These are phyloP conservation scores for Sporothrix phasma DNA, from an alignment of 2,329 filamentous ascomycete genomes.

Conservation along the genomic window DNA sequence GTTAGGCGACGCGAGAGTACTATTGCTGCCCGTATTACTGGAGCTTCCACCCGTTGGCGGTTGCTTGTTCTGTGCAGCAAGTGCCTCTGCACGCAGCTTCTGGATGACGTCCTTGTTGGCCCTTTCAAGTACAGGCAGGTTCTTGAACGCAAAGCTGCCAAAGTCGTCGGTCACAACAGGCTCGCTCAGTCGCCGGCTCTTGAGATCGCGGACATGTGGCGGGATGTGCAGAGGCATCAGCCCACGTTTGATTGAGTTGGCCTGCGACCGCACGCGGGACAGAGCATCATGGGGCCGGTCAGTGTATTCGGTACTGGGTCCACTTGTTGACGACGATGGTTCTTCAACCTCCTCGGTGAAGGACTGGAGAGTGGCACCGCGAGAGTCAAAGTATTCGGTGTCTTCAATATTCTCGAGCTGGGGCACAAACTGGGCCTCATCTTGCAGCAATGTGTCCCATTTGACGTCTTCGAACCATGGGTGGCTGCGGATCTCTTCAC, in stretches of 20 bases:
- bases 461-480: conserved; percentile 80
- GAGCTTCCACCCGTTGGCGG: conserved; percentile 32
- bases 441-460: conserved; percentile 86
- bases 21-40: conserved; percentile 23
- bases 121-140: conserved; percentile 89
- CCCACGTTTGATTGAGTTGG: conserved; percentile 78
- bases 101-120: conserved; percentile 99
- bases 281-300: conserved; percentile 92
- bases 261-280: conserved; percentile 77
- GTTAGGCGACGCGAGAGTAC: conserved; percentile 43
- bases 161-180: conserved; percentile 86
- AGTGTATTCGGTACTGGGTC: conserved; percentile 59
- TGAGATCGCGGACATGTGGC: conserved; percentile 85
- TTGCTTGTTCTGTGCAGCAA: conserved; percentile 54
- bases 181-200: conserved; percentile 81
- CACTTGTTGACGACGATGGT: conserved; percentile 63
- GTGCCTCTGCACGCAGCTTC: conserved; percentile 82
- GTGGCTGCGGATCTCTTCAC: conserved; percentile 82
- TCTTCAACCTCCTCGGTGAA: conserved; percentile 95
- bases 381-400: conserved; percentile 92
- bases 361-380: conserved; percentile 82
- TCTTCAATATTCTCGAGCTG: conserved; percentile 90
- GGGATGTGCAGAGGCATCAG: conserved; percentile 95
- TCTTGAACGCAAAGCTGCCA: conserved; percentile 94
- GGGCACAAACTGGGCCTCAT: conserved; percentile 92